Evolutionary conservation across 192 early-diverging fungal genomes (phyloP), one percentile per base, ranked within the genome.

Genomic region (Paraglomus occultum): DNA sequence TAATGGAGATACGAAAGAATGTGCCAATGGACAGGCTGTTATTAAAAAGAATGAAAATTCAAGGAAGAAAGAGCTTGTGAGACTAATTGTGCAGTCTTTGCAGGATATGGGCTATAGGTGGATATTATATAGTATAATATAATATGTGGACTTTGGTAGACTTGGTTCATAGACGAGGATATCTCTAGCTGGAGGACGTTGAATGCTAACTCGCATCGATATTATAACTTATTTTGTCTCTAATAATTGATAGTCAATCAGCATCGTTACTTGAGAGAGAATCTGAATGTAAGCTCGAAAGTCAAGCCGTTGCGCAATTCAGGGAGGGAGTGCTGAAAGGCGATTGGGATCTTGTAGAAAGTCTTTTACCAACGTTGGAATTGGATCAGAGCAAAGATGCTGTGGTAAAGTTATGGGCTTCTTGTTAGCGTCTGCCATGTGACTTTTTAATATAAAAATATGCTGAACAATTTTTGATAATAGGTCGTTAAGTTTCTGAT

Each of bases 21-120:
- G 39, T 22, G 45, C 60, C 15, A 62, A 62, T 54, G 70, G 61
- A 44, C 70, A 64, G 49, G n/a, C 52, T 31, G 12, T 47, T 39
- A 40, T 38, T 64, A 43, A 42, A 38, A 47, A 63, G 17, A 17
- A 38, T 9, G 48, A 71, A 54, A 54, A 40, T 44, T n/a, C 39
- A 17, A 17, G 70, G 22, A 18, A 43, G 46, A 39, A 64, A 44
- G 95, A 99, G 73, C 80, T 95, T 5, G 91, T 95, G 39, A 86
- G 95, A 38, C 77, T 99, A 11, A 89, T 99, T 72, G 74, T 95
- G 18, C 96, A 99, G 77, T 86, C 92, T 62, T 79, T 97, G 47
- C 79, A 83, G 43, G 90, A 92, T 65, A 77, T 95, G 60, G 95
- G 93, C 1, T 92, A 90, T 67, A 76, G 73, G 91, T 93, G 15